A percentile compares a stretch with the other conserved stretches of the same genome.
Conservation (phyloP, 139 green algal genomes). For the Penium margaritaceum region DNA sequence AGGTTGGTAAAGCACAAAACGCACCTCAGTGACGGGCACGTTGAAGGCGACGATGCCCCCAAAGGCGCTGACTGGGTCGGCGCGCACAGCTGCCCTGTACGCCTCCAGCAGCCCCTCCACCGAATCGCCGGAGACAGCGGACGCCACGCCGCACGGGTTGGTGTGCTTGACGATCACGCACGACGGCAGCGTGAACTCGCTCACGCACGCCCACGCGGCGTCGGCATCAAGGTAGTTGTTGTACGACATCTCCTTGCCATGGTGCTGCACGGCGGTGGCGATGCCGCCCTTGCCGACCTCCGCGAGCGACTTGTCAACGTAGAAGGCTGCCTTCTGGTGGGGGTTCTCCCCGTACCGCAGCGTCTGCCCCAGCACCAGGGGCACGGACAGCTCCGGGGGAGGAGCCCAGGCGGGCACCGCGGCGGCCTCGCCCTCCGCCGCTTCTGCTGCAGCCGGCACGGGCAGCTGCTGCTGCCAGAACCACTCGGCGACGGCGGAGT, state of each 20-base stretch:
- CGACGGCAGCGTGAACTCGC: slow-evolving; percentile 69
- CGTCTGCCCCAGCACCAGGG: slow-evolving; percentile 64
- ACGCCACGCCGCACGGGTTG: slow-evolving; percentile 95
- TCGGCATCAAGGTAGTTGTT: slow-evolving; percentile 99
- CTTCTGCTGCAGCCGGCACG: no score
- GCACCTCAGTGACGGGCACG: slow-evolving; percentile 50
- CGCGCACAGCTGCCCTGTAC: slow-evolving; percentile 82
- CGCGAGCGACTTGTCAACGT: slow-evolving; percentile 76
- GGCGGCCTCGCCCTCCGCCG: no score
- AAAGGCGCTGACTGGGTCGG: slow-evolving; percentile 92
- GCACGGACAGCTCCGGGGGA: slow-evolving; percentile 68
- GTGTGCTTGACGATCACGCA: slow-evolving; percentile 99
- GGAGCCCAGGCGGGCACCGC: no score
- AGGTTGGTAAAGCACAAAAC: no score
- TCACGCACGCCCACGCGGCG: slow-evolving; percentile 61
- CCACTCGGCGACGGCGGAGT: slow-evolving; percentile 86
- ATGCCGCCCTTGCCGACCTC: slow-evolving; percentile 74
- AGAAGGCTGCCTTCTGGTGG: slow-evolving; percentile 94
- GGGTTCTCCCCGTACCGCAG: slow-evolving; percentile 95
- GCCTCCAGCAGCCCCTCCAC: slow-evolving; percentile 66
- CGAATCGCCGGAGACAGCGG: no score
- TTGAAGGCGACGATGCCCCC: slow-evolving; percentile 99
- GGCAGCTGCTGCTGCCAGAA: no score
- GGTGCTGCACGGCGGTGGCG: slow-evolving; percentile 75
- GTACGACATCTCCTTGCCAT: slow-evolving; percentile 97